Evolutionary conservation across 768 basidiomycete species (phyloP), one percentile per base, ranked within the genome.

Genomic region (Crucibulum laeve): DNA sequence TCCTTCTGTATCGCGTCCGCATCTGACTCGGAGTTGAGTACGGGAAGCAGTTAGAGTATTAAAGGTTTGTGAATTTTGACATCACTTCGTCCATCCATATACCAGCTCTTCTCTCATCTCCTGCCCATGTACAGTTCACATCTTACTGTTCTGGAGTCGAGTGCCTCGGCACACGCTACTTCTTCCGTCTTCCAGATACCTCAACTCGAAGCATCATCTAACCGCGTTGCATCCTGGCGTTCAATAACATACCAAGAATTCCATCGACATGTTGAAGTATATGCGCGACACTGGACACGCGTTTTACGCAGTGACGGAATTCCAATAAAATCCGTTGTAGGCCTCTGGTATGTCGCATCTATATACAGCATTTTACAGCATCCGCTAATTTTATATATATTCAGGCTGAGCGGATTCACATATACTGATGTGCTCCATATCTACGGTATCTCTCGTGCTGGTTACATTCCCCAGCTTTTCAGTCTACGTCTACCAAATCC

Each of bases 391-490:
- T 13, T 10, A 19, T 21, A 37, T 21, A 13, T 32, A 43, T 25
- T 3, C 39, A 90, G 87, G 87, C 63, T 89, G 32, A 71, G 79
- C 25, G 87, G 87, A 4, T 80, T 84, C 67, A 75, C 78, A 17
- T 88, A 88, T 56, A 59, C 66, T 36, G 86, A 90, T 57, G 74
- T 82, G 24, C 63, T 89, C 17, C 82, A 85, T 50, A 81, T 89
- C 47, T 88, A 87, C 56, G 80, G 80, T 42, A 65, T 90, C 47
- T 81, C 84, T 11, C 71, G 86, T 55, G 87, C 87, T 4, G 86
- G 86, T 4, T 89, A 81, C 59, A 65, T 87, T 48, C 87, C 87
- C 1, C 87, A 89, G 49, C 61, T 89, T 13, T 86, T 89, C 69
- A 85, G 84, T 57, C 65, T 88, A 48, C 76, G 83, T n/a, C 74